Evolutionary conservation across 768 basidiomycete species (phyloP).

Genomic region (Chalciporus piperatus): DNA sequence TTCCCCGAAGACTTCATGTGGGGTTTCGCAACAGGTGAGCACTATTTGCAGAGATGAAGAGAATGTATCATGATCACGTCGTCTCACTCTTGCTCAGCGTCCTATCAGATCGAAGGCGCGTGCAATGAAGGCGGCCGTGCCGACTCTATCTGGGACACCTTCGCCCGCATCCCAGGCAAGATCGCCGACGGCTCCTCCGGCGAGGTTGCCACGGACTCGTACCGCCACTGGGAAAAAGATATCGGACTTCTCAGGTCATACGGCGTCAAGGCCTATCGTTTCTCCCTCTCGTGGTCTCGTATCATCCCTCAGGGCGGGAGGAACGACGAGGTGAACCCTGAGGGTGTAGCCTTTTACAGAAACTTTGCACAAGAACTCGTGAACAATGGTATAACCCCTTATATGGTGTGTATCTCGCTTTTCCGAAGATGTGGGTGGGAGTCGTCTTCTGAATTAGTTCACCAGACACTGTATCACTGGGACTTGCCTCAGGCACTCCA

Average conservation of each 20-base stretch:
- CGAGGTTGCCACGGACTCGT: slow-evolving; percentile 75
- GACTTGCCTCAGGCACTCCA: slow-evolving; percentile 76
- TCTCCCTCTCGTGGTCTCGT: slow-evolving; percentile 77
- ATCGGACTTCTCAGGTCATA: slow-evolving; percentile 59
- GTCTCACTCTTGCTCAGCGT: slow-evolving; percentile 39
- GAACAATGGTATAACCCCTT: slow-evolving; percentile 63
- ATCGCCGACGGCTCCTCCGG: slow-evolving; percentile 68
- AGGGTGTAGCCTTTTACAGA: slow-evolving; percentile 71
- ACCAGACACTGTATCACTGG: slow-evolving; percentile 75
- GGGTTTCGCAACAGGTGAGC: slow-evolving; percentile 6
- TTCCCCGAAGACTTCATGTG: slow-evolving; percentile 1
- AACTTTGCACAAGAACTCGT: slow-evolving; percentile 68
- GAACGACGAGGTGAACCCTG: slow-evolving; percentile 67
- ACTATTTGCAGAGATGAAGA: background rate
- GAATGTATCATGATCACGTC: background rate
- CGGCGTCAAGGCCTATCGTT: slow-evolving; percentile 74
- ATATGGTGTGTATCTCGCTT: slow-evolving; percentile 50
- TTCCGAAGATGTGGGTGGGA: background rate
- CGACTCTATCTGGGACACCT: slow-evolving; percentile 78
- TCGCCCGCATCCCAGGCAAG: slow-evolving; percentile 66
- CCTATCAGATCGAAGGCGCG: slow-evolving; percentile 79
- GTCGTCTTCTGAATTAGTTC: background rate
- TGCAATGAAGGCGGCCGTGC: slow-evolving; percentile 59
- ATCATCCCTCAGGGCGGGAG: slow-evolving; percentile 74
- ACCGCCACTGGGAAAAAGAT: slow-evolving; percentile 68